phyloP scores from a whole-genome alignment of 73 alveolate species.

The Paramecium octaurelia region DNA sequence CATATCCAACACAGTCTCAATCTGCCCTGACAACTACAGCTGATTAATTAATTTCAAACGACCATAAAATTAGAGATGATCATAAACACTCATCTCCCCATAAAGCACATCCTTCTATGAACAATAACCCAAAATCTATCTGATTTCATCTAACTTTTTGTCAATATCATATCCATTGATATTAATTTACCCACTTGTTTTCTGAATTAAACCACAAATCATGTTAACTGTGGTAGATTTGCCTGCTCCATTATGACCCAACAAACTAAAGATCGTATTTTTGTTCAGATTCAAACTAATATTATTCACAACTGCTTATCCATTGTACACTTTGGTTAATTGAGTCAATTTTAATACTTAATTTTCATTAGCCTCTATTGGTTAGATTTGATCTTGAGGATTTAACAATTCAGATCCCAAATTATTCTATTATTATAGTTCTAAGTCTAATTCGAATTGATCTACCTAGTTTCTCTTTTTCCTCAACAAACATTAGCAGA shows the following conservation, averaged over 20 bases:
- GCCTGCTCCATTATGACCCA: constrained; percentile 83
- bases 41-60: constrained; percentile 51
- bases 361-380: background rate
- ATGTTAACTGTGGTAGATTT: constrained; percentile 70
- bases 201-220: constrained; percentile 66
- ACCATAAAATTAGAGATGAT: constrained; percentile 65
- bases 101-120: constrained; percentile 65
- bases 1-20: background rate
- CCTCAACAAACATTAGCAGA: background rate
- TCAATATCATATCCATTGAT: constrained; percentile 35
- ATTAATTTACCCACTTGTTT: constrained; percentile 56
- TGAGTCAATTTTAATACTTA: background rate
- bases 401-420: background rate
- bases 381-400: background rate
- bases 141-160: constrained; percentile 47
- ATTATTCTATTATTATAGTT: background rate
- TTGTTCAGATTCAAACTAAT: background rate
- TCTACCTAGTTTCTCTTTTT: background rate
- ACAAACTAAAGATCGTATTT: constrained; percentile 57
- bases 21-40: background rate
- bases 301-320: background rate
- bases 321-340: background rate
- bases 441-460: background rate
- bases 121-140: constrained; percentile 70
- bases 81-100: constrained; percentile 64